Conservation (phyloP, 768 basidiomycete genomes). For the Leccinum broughii region DNA sequence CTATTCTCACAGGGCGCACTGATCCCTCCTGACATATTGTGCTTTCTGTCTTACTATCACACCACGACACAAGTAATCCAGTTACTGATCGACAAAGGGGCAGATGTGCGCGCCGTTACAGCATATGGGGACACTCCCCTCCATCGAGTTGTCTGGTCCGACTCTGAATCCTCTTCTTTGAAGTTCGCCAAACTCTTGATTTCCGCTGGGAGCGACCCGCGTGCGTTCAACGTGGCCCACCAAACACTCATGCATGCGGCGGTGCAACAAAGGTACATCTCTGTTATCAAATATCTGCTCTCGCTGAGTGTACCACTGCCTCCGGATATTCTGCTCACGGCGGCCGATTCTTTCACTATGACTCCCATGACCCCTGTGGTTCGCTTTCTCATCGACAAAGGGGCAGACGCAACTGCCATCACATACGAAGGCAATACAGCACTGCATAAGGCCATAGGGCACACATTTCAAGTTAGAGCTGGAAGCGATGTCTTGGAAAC, state of each 20-base stretch:
- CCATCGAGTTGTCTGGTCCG: neutral
- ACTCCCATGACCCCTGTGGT: neutral
- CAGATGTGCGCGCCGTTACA: neutral
- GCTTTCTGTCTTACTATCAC: neutral
- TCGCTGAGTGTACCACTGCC: neutral
- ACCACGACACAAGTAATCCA: neutral
- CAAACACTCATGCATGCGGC: neutral
- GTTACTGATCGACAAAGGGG: neutral
- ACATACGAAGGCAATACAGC: neutral
- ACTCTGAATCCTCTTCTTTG: neutral
- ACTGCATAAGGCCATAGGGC: neutral
- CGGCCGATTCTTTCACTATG: no score
- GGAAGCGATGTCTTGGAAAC: neutral
- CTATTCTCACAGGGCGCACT: neutral
- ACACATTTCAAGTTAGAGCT: no score
- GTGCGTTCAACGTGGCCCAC: neutral
- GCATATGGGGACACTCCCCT: neutral
- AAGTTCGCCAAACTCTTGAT: neutral
- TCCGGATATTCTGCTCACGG: neutral
- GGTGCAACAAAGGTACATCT: neutral
- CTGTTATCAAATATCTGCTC: neutral
- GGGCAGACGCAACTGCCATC: neutral
- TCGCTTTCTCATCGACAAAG: neutral
- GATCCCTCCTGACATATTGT: neutral
- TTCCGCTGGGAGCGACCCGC: neutral